Conservation (phyloP, 352 stramenopile species). For the Albugo candida region DNA sequence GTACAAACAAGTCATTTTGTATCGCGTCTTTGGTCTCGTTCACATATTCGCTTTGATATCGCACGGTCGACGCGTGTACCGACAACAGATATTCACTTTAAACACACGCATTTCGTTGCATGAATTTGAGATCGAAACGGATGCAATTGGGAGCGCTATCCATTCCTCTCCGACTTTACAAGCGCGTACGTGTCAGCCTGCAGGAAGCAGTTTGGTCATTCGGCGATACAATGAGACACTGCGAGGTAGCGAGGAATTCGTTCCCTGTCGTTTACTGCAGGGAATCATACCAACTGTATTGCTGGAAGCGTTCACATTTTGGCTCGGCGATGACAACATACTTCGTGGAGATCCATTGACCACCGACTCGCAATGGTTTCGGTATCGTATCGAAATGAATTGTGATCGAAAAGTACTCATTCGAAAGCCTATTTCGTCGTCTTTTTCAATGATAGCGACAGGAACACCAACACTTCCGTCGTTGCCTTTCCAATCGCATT, state of each 20-base stretch:
- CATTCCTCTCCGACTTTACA: too few relatives aligned
- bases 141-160: slow-evolving; percentile 5
- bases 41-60: slow-evolving; percentile 95
- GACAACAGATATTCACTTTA: slow-evolving; percentile 94
- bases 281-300: slow-evolving; percentile 87
- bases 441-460: slow-evolving; percentile 35
- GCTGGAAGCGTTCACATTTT: slow-evolving; percentile 93
- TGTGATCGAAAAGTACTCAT: slow-evolving; percentile 23
- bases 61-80: slow-evolving; percentile 89
- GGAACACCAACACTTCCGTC: slow-evolving; percentile 11
- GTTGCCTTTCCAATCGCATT: slow-evolving; percentile 27
- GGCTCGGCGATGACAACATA: slow-evolving; percentile 89
- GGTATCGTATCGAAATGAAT: slow-evolving; percentile 64
- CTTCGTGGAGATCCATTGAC: slow-evolving; percentile 87
- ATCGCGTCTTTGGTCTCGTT: slow-evolving; percentile 78
- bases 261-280: slow-evolving; percentile 85
- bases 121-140: slow-evolving; percentile 63
- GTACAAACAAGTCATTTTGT: slow-evolving; percentile 97
- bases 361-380: slow-evolving; percentile 73
- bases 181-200: slow-evolving; percentile 32
- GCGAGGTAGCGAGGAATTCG: slow-evolving; percentile 65
- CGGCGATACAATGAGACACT: slow-evolving; percentile 42
- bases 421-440: slow-evolving; percentile 42
- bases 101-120: slow-evolving; percentile 88
- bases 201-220: slow-evolving; percentile 81